Base-by-base conservation (phyloP, 2,329 filamentous ascomycete genomes). In the Erysiphe neolycopersici region DNA sequence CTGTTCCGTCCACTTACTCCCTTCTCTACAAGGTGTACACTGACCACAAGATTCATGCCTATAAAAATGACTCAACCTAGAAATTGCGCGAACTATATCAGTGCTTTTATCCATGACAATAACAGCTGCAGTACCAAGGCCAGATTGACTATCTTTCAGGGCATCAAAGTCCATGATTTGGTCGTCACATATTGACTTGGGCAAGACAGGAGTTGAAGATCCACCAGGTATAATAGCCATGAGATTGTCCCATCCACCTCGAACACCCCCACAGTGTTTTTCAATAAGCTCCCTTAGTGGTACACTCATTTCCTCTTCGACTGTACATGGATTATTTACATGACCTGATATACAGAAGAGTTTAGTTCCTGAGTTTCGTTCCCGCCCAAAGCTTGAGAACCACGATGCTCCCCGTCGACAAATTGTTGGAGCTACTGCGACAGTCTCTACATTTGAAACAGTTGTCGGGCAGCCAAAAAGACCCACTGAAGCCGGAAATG, bases 301-400 rank as follows among this genome's bases (percentile, higher is more conserved):
- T 53, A 98, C 98, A 43, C 82, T 92, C 89, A 98, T 98, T 65
- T 98, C 89, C 65, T 98, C 89, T 63, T 98, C 89, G 47, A 98
- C 89, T 1, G 89, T 95, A 61, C 74, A 83, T 44, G 89, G 89
- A 67, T 95, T 91, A 71, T 98, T 98, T 66, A 98, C 89, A 61
- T 95, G 83, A 26, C 89, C 89, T 44, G 87, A 95, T 60, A 98
- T 95, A 62, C 85, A 94, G 68, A 79, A 98, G 37, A 98, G 79
- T 69, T 98, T 98, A 50, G 89, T 98, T 56, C 89, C 89, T 54
- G 83, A 72, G 65, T 98, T 98, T 52, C 89, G 78, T 66, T 95
- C 87, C 53, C 89, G 84, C 43, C 89, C 89, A 58, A 98, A 95
- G 43, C 73, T 65, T 50, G 81, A 82, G 59, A 98, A 98, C 89